Base-by-base conservation (phyloP, 495 filamentous ascomycete species). In the Darksidea phi region DNA sequence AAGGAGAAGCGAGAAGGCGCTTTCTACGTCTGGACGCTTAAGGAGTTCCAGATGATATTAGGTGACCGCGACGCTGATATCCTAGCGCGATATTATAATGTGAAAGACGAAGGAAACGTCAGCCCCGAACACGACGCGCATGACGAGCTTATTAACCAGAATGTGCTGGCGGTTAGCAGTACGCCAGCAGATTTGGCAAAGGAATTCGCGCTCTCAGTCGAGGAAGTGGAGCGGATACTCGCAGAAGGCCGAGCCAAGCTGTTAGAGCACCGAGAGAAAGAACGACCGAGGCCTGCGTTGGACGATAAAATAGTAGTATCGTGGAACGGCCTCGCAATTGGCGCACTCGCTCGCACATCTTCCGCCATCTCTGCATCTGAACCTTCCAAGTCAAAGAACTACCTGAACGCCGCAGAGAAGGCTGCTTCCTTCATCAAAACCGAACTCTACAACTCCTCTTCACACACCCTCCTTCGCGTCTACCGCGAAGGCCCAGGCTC, bases 1-100 rank as follows among this genome's bases (percentile, higher is more conserved):
- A 81, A 78, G 0, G 89, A 96, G 54, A 95, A 92, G 78, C 83
- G 89, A 20, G 93, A 97, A 72, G 94, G 94, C 18, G 94, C 94
- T 1, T 97, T 90, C 68, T 97, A 98, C 69, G 84, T 96, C 18
- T 98, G 93, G 92, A 95, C 92, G 0, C 77, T 88, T 54, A 87
- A 90, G 65, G 93, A 97, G 64, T 86, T 97, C 64, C 86, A 90
- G 34, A 80, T 83, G 50, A 82, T 96, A 3, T 82, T 97, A 1
- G 86, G 84, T 3, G 75, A 84, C 21, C 82, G 86, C 23, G 86
- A 87, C 59, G 86, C 83, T 23, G 80, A 84, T 3, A 82, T 97
- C 28, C 87, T 88, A 57, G 90, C 90, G 21, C 84, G 83, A 18
- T 91, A 95, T 72, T 97, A 87, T 82, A 87, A 89, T 64, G 89